Percentiles rank a stretch among this genome's conserved stretches.
Conservation (phyloP, 441 rosid species). For the Jatropha podagrica region DNA sequence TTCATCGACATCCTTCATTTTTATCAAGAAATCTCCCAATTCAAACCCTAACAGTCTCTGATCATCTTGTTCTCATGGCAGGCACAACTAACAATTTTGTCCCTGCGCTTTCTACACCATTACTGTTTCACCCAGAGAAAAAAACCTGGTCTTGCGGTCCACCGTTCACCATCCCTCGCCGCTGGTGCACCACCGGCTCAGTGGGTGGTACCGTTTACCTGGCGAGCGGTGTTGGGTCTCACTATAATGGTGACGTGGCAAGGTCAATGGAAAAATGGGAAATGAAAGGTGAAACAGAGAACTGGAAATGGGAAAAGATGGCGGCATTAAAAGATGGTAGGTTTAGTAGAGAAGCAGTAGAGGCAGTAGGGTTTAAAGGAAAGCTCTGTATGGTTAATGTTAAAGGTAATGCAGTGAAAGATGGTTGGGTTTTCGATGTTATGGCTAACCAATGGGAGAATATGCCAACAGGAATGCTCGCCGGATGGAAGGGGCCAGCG, state of each 20-base stretch:
- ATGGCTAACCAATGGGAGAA: conserved; percentile 38
- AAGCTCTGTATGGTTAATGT: conserved; percentile 59
- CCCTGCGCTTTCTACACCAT: conserved; percentile 50
- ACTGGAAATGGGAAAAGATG: conserved; percentile 41
- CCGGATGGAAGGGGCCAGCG: conserved; percentile 61
- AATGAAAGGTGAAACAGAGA: conserved; percentile 12
- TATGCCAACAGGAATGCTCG: conserved; percentile 54
- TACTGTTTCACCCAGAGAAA: conserved; percentile 40
- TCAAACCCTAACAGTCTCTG: conserved; percentile 47
- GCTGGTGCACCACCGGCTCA: conserved; percentile 59
- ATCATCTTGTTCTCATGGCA: conserved; percentile 42
- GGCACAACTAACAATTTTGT: conserved; percentile 37
- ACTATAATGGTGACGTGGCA: conserved; percentile 37
- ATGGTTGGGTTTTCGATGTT: conserved; percentile 46
- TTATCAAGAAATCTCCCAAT: conserved; percentile 43
- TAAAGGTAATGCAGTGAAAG: conserved; percentile 50
- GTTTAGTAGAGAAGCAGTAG: conserved; percentile 63
- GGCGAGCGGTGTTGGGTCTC: conserved; percentile 46
- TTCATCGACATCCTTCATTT: conserved; percentile 55
- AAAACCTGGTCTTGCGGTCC: conserved; percentile 47
- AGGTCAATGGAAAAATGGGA: conserved; percentile 54
- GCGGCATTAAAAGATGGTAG: conserved; percentile 41
- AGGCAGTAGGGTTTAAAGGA: conserved; percentile 42
- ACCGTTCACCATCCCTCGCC: conserved; percentile 37
- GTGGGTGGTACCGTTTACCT: conserved; percentile 36